Conservation (phyloP, 1,139 yeast genomes). For the Kazachstania sp. region DNA sequence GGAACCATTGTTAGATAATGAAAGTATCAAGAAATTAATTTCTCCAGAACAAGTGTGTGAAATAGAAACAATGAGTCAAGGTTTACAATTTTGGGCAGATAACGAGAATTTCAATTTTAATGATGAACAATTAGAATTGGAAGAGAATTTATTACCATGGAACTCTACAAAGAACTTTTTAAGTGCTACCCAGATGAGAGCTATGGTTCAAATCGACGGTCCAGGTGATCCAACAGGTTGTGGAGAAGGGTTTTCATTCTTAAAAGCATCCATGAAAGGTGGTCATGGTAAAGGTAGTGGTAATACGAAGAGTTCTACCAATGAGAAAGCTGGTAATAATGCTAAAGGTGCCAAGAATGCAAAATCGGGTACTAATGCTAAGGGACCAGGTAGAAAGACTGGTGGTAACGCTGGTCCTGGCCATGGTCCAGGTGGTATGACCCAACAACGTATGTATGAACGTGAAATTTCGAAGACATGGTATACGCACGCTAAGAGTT, state of each 20-base stretch:
- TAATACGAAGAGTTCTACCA: constrained; percentile 5
- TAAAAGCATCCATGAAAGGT: constrained; percentile 90
- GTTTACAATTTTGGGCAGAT: constrained; percentile 78
- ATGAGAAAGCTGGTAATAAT: constrained; percentile 1
- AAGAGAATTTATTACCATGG: constrained; percentile 93
- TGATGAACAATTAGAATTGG: constrained; percentile 43
- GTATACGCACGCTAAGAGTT: constrained; percentile 71
- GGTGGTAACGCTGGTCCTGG: constrained; percentile 33
- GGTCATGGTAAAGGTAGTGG: constrained; percentile 44
- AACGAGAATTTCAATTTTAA: constrained; percentile 46
- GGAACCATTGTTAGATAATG: constrained; percentile 68
- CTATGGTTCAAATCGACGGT: constrained; percentile 94
- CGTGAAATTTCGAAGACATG: constrained; percentile 85
- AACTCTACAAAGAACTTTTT: constrained; percentile 81
- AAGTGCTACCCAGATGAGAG: constrained; percentile 91
- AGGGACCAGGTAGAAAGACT: constrained; percentile 8
- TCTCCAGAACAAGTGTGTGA: constrained; percentile 87
- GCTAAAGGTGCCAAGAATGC: constrained; percentile 8
- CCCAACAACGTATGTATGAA: constrained; percentile 87
- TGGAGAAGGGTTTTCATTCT: constrained; percentile 83
- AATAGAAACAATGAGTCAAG: constrained; percentile 87
- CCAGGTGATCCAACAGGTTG: constrained; percentile 94
- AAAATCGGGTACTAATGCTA: background rate
- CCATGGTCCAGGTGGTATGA: constrained; percentile 69
- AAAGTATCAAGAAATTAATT: constrained; percentile 73